Evolutionary conservation across 139 green algal species (phyloP), one percentile per base, ranked within the genome.

Genomic region (Deuterostichococcus epilithicus): DNA sequence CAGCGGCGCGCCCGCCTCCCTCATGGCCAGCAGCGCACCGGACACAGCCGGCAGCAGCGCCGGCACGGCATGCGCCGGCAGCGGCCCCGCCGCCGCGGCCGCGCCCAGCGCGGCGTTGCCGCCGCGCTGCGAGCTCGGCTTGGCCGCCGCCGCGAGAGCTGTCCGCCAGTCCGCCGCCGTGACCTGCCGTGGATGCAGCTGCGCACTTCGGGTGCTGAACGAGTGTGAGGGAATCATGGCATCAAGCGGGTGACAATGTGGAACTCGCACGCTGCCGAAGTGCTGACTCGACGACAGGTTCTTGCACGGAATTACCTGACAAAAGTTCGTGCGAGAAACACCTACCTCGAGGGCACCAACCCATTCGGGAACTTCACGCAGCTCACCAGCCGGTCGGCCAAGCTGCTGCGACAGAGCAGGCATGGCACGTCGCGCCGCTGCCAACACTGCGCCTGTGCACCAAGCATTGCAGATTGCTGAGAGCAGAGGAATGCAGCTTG

Each of bases 51-150:
- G 78, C 36, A 76, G 78, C 52, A 88, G 68, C 20, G 85, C 70
- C 3, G 85, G 81, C 20, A 72, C 75, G 35, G 76, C 30, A 35
- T 82, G 77, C 30, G 66, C 25, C 26, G 78, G 71, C 75, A 88
- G 68, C 52, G 52, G 52, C 52, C 20, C 18, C 10, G 52, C 52
- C 3, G 52, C 52, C 5, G 52, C 52, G 44, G 78, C 66, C 20
- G 68, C 75, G 26, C 76, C 74, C 23, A 87, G 73, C 0, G 75
- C 76, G 0, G 79, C 83, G 30, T 75, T 23, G 18, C 75, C 79
- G 15, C 86, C 69, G 25, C 89, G 80, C 3, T 79, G 80, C 45
- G 80, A 85, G 75, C 86, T 90, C 5, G 90, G 89, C 26, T 79
- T 74, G 3, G 89, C 82, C 22, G 83, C 86, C 3, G 68, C 42